Conservation (phyloP, 2,329 filamentous ascomycete species). For the Epichloe scottii region DNA sequence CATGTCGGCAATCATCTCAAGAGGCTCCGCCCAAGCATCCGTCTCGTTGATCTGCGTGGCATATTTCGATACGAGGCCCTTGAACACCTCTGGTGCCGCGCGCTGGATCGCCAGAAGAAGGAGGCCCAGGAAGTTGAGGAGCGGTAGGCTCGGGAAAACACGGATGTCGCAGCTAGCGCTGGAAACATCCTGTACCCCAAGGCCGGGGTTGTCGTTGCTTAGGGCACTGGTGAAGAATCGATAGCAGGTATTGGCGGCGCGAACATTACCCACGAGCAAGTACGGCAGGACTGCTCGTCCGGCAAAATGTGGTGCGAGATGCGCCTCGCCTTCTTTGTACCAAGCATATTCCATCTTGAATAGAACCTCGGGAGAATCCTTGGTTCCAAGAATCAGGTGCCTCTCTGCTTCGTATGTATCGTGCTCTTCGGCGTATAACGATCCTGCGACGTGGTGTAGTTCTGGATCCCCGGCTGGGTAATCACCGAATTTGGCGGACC, state of each 20-base stretch:
- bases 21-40: constrained; percentile 64
- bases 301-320: constrained; percentile 76
- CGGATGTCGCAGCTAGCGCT: constrained; percentile 60
- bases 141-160: constrained; percentile 81
- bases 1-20: constrained; percentile 86
- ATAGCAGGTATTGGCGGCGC: constrained; percentile 74
- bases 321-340: constrained; percentile 81
- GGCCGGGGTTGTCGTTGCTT: constrained; percentile 29
- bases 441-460: constrained; percentile 82
- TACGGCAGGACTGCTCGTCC: constrained; percentile 84
- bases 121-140: constrained; percentile 86
- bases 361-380: constrained; percentile 72
- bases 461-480: constrained; percentile 88
- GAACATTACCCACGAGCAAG: constrained; percentile 78
- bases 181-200: constrained; percentile 73
- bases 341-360: constrained; percentile 80
- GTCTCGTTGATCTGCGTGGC: constrained; percentile 64
- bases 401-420: constrained; percentile 88
- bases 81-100: constrained; percentile 65
- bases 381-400: constrained; percentile 79
- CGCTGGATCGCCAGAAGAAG: constrained; percentile 75
- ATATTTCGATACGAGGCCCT: constrained; percentile 73
- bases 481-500: constrained; percentile 77
- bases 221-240: constrained; percentile 42
- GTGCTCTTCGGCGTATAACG: constrained; percentile 82